Conservation (phyloP, 2,329 filamentous ascomycete species). For the Colletotrichum sp. region DNA sequence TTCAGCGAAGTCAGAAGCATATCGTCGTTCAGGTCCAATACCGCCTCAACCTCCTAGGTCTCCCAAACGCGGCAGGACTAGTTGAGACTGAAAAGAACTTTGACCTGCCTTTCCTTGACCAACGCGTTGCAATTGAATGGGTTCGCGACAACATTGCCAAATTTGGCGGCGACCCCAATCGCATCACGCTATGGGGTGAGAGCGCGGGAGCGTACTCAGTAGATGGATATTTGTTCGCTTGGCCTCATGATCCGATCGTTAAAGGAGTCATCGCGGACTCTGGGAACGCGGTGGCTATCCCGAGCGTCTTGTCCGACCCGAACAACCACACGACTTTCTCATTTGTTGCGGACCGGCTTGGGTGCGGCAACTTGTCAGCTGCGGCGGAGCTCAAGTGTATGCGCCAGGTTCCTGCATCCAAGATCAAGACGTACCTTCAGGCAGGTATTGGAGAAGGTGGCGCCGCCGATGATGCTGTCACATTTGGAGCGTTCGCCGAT, state of each 20-base stretch:
- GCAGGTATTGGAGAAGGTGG: background rate
- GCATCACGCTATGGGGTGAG: conserved; percentile 46
- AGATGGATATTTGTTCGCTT: background rate
- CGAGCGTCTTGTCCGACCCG: background rate
- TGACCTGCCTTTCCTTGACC: conserved; percentile 43
- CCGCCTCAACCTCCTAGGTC: background rate
- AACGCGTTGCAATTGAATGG: conserved; percentile 56
- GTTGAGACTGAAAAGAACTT: background rate
- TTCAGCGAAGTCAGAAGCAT: background rate
- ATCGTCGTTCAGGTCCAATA: background rate
- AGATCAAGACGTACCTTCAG: background rate
- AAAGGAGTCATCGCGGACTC: background rate
- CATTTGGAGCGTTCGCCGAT: background rate
- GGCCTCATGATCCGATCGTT: background rate
- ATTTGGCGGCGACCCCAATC: conserved; percentile 49
- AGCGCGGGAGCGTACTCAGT: conserved; percentile 46
- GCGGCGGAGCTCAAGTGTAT: background rate
- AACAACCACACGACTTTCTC: background rate
- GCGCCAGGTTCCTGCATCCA: background rate
- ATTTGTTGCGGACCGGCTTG: background rate
- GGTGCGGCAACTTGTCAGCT: background rate
- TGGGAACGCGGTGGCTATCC: background rate
- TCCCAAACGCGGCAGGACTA: background rate
- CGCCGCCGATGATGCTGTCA: background rate
- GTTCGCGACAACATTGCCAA: conserved; percentile 47